Conservation (phyloP, 305 asterid species). For the Solanum aculeatissimum region DNA sequence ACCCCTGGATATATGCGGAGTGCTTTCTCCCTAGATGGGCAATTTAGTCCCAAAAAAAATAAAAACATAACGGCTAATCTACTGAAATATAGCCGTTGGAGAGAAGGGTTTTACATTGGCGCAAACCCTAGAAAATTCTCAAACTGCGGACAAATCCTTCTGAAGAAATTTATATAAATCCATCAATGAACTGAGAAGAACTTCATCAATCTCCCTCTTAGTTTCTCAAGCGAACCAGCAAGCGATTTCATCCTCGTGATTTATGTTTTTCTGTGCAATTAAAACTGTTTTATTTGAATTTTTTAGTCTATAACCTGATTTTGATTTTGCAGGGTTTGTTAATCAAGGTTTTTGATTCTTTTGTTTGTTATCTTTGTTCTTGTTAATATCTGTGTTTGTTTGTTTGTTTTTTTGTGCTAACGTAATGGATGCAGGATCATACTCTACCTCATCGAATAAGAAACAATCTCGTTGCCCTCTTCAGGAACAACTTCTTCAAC, state of each 20-base stretch:
- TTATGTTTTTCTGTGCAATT: neutral
- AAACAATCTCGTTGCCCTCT: constrained; percentile 52
- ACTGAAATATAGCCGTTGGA: neutral
- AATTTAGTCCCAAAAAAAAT: neutral
- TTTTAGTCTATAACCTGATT: neutral
- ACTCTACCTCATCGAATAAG: constrained; percentile 44
- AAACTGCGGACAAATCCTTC: neutral
- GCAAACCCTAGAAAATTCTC: neutral
- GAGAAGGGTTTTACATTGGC: neutral
- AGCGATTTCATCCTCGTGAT: neutral
- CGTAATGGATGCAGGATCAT: constrained; percentile 66
- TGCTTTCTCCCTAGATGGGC: neutral
- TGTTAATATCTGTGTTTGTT: neutral
- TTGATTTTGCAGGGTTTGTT: constrained; percentile 36
- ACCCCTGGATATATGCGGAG: neutral
- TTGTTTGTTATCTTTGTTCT: neutral
- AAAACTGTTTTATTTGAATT: neutral
- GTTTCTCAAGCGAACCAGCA: neutral
- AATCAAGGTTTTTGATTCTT: neutral
- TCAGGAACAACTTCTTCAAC: constrained; percentile 50
- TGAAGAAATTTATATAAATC: neutral
- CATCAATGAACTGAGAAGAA: neutral
- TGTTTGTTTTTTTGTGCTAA: constrained; percentile 20
- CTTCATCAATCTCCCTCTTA: neutral
- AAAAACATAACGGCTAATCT: neutral